Conservation (phyloP, 176 grass and related monocot species). For the Raddia guianensis region DNA sequence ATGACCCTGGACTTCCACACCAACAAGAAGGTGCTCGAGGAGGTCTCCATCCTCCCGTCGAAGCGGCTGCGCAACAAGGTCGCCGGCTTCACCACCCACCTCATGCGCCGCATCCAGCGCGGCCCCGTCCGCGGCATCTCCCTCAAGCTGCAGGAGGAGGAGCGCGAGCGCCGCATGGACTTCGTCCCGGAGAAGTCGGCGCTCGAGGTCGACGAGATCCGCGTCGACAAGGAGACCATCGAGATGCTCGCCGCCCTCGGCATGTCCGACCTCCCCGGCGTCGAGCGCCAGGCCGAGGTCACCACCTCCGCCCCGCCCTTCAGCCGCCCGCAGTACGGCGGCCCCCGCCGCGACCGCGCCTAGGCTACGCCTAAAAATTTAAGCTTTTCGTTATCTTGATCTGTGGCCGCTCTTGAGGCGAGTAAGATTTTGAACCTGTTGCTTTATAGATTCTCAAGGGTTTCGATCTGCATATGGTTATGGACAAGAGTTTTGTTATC, state of each 20-base stretch:
- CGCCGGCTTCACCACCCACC: slow-evolving; percentile 80
- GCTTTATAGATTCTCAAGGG: slow-evolving; percentile 7
- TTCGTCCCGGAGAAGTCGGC: slow-evolving; percentile 90
- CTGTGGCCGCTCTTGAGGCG: slow-evolving; percentile 24
- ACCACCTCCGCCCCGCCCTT: slow-evolving; percentile 31
- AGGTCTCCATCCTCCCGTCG: slow-evolving; percentile 82
- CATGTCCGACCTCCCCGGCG: slow-evolving; percentile 81
- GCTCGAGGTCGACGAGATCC: slow-evolving; percentile 76
- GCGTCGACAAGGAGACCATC: slow-evolving; percentile 88
- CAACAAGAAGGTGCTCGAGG: slow-evolving; percentile 91
- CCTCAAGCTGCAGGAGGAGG: slow-evolving; percentile 95
- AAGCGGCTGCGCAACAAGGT: slow-evolving; percentile 96
- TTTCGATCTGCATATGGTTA: slow-evolving; percentile 31
- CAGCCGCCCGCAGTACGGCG: slow-evolving; percentile 50
- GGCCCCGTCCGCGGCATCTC: slow-evolving; percentile 89
- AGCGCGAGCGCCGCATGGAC: slow-evolving; percentile 92
- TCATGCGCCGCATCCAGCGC: slow-evolving; percentile 92
- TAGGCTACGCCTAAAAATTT: slow-evolving; percentile 30
- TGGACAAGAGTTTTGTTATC: slow-evolving; percentile 43
- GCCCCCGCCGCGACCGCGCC: slow-evolving; percentile 47
- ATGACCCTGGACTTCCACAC: slow-evolving; percentile 96
- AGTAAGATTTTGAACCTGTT: slow-evolving; percentile 41
- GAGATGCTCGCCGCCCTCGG: slow-evolving; percentile 83
- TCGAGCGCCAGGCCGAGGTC: slow-evolving; percentile 60
- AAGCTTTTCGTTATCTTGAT: slow-evolving; percentile 31